phyloP scores from a whole-genome alignment of 2,329 filamentous ascomycete genomes.

The Pseudophaeomoniella oleicola region DNA sequence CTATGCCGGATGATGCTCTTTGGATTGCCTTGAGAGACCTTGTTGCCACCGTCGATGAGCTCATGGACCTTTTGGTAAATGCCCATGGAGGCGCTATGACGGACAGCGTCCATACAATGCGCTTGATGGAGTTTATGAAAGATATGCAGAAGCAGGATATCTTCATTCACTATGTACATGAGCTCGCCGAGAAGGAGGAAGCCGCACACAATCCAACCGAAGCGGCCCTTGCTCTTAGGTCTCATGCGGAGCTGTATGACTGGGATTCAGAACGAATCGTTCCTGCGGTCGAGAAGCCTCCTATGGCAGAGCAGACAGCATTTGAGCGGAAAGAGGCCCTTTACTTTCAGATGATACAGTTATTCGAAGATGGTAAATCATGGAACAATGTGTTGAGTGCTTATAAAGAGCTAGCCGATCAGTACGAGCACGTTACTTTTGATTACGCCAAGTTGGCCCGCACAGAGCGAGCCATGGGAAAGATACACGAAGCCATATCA shows the following conservation, averaged over 20 bases:
- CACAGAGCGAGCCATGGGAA: constrained; percentile 78
- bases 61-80: constrained; percentile 78
- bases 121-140: constrained; percentile 88
- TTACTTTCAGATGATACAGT: constrained; percentile 88
- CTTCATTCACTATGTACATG: constrained; percentile 89
- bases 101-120: constrained; percentile 77
- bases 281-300: constrained; percentile 53
- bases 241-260: constrained; percentile 84
- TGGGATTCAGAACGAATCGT: constrained; percentile 66
- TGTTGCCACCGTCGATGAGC: constrained; percentile 73
- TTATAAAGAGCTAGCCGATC: constrained; percentile 79
- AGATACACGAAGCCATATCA: constrained; percentile 80
- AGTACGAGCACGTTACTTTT: constrained; percentile 78
- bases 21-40: constrained; percentile 64
- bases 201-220: constrained; percentile 68
- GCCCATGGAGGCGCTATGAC: constrained; percentile 63
- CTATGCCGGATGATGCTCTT: constrained; percentile 55
- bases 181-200: constrained; percentile 65
- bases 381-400: constrained; percentile 66
- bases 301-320: constrained; percentile 67
- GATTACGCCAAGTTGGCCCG: constrained; percentile 87
- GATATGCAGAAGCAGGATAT: constrained; percentile 97
- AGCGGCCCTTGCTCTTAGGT: constrained; percentile 72
- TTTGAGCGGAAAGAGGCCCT: constrained; percentile 88
- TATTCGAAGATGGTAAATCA: constrained; percentile 86